Evolutionary conservation across 192 early-diverging fungal genomes (phyloP).

Genomic region (Podila clonocystis): DNA sequence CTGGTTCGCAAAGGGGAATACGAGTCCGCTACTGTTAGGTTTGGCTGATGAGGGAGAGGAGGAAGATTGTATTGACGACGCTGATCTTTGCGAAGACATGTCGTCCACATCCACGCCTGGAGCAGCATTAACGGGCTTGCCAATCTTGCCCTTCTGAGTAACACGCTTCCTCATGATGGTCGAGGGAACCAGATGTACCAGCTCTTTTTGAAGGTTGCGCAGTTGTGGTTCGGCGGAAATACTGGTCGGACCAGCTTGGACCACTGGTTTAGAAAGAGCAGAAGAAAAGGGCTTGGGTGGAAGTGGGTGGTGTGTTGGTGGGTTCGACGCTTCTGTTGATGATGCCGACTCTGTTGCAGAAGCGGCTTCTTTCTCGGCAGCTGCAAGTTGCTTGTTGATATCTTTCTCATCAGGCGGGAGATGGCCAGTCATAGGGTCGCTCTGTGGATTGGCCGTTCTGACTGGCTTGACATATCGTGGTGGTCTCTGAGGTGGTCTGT

Average conservation of each 20-base stretch:
- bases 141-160: constrained; percentile 50
- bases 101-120: constrained; percentile 43
- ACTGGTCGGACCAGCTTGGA: constrained; percentile 33
- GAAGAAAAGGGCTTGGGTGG: constrained; percentile 29
- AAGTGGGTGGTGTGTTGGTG: constrained; percentile 23
- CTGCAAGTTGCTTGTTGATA: constrained; percentile 10
- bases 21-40: too few species aligned
- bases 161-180: constrained; percentile 47
- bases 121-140: constrained; percentile 45
- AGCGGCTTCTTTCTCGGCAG: neutral
- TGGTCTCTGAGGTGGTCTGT: constrained; percentile 21
- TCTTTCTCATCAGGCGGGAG: constrained; percentile 44
- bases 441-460: constrained; percentile 37
- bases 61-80: neutral
- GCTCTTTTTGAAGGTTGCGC: constrained; percentile 44
- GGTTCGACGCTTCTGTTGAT: neutral
- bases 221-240: constrained; percentile 48
- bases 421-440: constrained; percentile 52
- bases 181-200: constrained; percentile 41
- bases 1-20: neutral
- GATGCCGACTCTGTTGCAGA: neutral
- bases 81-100: neutral
- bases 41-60: neutral
- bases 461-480: constrained; percentile 30
- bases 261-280: constrained; percentile 8